A percentile compares a stretch with the other conserved stretches of the same genome.
Evolutionary conservation across 306 rosid genomes (phyloP).

Genomic region (Carpinus viminea): DNA sequence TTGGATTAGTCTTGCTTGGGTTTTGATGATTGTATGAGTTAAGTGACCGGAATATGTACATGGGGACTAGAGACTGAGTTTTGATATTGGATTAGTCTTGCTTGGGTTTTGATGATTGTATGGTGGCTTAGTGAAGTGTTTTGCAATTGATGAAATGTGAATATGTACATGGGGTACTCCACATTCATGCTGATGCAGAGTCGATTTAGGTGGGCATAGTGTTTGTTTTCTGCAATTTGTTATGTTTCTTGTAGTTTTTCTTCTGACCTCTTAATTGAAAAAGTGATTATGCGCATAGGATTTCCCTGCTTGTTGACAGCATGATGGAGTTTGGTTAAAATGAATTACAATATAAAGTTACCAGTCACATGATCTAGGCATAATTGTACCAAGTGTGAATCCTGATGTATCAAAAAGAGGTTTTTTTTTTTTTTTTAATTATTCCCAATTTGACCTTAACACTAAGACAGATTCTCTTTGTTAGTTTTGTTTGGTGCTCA

Average conservation of each 20-base stretch:
- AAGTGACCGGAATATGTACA: too few relatives aligned
- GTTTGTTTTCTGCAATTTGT: slow-evolving; percentile 4
- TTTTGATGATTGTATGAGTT: neutral
- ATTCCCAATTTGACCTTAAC: neutral
- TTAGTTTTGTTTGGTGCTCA: neutral
- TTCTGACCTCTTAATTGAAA: slow-evolving; percentile 5
- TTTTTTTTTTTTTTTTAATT: too few relatives aligned
- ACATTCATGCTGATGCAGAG: neutral
- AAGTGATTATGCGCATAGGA: slow-evolving; percentile 14
- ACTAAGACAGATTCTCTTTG: neutral
- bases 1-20: neutral
- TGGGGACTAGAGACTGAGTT: neutral
- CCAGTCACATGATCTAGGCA: neutral
- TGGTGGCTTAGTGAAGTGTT: neutral
- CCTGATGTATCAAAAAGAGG: neutral
- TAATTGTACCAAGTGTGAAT: neutral
- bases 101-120: neutral
- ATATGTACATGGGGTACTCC: neutral
- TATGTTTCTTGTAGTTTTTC: slow-evolving; percentile 18
- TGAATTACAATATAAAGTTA: neutral
- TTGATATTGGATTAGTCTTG: neutral
- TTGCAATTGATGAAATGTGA: neutral
- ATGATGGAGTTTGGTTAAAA: neutral
- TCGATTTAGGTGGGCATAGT: neutral
- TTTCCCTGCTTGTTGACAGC: neutral